These are phyloP conservation scores for Maudiozyma barnettii DNA, from an alignment of 805 yeast genomes.

Conservation along the genomic window DNA sequence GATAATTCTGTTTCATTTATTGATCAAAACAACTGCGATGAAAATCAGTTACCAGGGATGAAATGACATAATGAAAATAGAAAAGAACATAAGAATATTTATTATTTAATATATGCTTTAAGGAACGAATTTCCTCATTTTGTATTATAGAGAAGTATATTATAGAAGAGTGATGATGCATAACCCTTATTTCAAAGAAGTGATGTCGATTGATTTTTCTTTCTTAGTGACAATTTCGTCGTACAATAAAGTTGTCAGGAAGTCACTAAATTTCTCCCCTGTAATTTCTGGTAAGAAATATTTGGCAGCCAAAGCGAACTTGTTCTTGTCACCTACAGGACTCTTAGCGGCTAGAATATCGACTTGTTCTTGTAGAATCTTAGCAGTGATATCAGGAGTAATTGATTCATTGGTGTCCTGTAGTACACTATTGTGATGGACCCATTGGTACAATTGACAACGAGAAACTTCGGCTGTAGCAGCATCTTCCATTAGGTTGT, in stretches of 20 bases:
- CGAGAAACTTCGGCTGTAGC: slow-evolving; percentile 84
- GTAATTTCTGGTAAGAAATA: slow-evolving; percentile 66
- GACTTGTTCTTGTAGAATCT: slow-evolving; percentile 55
- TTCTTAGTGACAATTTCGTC: slow-evolving; percentile 40
- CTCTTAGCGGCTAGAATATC: slow-evolving; percentile 38
- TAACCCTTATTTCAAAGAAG: background rate
- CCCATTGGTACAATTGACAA: slow-evolving; percentile 79
- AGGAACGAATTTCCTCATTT: background rate
- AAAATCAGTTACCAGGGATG: no score
- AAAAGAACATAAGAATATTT: no score
- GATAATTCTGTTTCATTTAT: no score
- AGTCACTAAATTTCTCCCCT: slow-evolving; percentile 66
- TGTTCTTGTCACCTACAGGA: slow-evolving; percentile 39
- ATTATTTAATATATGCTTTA: no score
- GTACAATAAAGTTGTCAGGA: slow-evolving; percentile 66
- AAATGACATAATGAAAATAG: no score
- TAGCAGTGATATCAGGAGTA: slow-evolving; percentile 50
- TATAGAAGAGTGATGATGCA: background rate
- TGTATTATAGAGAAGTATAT: background rate
- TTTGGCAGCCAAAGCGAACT: slow-evolving; percentile 58
- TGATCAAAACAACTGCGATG: no score
- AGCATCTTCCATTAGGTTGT: slow-evolving; percentile 81
- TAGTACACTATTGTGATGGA: slow-evolving; percentile 53
- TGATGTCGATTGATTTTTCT: background rate
- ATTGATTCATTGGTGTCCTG: slow-evolving; percentile 50